Conservation (phyloP, 805 yeast genomes). For the Teunomyces pallodes region DNA sequence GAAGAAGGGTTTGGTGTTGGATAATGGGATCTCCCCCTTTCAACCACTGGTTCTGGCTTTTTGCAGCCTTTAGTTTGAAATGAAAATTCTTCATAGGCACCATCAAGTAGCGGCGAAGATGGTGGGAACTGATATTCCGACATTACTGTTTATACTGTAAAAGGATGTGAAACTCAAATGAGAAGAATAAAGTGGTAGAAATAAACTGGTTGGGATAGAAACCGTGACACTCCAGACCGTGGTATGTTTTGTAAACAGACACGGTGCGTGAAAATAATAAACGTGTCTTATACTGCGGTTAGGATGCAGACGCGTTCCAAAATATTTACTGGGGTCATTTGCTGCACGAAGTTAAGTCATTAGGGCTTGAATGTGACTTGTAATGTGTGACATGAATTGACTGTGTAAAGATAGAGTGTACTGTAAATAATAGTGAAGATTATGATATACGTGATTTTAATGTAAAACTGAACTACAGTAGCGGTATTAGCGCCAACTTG, state of each 20-base stretch:
- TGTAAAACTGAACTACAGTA: background rate
- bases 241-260: slow-evolving; percentile 4
- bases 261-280: background rate
- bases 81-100: slow-evolving; percentile 1
- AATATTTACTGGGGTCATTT: background rate
- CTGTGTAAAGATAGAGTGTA: no score
- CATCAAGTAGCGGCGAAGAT: slow-evolving; percentile 43
- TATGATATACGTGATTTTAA: background rate
- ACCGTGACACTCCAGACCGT: slow-evolving; percentile 2
- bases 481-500: background rate
- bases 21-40: slow-evolving; percentile 33
- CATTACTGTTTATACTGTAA: slow-evolving; percentile 9
- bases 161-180: background rate
- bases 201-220: background rate
- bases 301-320: background rate
- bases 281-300: slow-evolving; percentile 1
- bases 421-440: no score
- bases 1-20: slow-evolving; percentile 77
- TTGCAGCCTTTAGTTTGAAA: slow-evolving; percentile 5
- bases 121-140: slow-evolving; percentile 46
- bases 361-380: background rate
- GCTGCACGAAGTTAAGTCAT: background rate
- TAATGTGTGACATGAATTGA: background rate
- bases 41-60: slow-evolving; percentile 2
- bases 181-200: background rate